These are phyloP conservation scores for Phellinidium pouzarii DNA, from an alignment of 1,284 basidiomycete genomes.

Conservation along the genomic window DNA sequence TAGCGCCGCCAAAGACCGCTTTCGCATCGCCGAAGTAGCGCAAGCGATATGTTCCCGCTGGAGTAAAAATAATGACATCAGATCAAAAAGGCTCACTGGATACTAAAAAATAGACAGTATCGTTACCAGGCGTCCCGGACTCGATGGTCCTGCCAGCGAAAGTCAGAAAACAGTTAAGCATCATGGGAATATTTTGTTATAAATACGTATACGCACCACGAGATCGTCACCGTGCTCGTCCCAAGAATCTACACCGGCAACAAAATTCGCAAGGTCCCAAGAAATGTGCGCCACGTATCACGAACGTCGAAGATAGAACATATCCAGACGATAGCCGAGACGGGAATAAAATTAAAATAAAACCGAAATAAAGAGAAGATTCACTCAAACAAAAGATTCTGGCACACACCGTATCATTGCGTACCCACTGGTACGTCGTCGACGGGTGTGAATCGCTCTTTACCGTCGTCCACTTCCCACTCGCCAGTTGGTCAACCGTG, in stretches of 20 bases:
- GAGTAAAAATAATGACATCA: neutral
- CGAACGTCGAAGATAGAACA: neutral
- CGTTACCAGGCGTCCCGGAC: constrained; percentile 46
- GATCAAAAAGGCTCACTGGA: neutral
- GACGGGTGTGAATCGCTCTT: constrained; percentile 78
- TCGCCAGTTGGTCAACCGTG: constrained; percentile 50
- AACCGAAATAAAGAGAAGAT: neutral
- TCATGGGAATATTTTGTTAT: neutral
- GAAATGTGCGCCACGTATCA: neutral
- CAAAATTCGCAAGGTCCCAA: neutral
- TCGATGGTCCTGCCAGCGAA: constrained; percentile 52
- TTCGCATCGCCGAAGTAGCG: constrained; percentile 73
- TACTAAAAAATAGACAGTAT: constrained; percentile 14
- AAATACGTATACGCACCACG: constrained; percentile 40
- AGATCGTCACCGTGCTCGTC: constrained; percentile 56
- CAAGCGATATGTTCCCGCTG: constrained; percentile 65
- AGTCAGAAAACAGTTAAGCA: neutral
- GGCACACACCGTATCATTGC: constrained; percentile 44
- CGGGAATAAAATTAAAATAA: too few species aligned
- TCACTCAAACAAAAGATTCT: neutral
- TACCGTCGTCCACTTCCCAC: constrained; percentile 48
- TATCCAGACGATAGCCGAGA: too few species aligned
- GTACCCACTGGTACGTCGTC: constrained; percentile 63
- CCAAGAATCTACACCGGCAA: constrained; percentile 40
- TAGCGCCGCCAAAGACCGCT: constrained; percentile 45